A percentile compares a stretch with the other conserved stretches of the same genome.
Evolutionary conservation across 2,329 filamentous ascomycete species (phyloP).

Genomic region (Colletotrichum trifolii): DNA sequence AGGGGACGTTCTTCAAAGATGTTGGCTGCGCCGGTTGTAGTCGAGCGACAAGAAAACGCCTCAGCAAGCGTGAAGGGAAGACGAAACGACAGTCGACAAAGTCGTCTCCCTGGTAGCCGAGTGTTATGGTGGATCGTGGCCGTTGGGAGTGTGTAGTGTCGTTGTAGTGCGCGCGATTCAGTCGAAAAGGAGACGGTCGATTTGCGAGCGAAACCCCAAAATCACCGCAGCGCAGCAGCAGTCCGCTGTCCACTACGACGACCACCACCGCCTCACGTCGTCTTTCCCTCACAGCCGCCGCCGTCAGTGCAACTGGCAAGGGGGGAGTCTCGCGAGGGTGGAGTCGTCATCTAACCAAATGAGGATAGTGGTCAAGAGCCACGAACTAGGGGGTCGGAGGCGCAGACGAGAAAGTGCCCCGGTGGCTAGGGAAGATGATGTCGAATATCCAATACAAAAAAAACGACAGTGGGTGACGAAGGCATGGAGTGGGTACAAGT

Average conservation of each 20-base stretch:
- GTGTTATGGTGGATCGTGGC: conserved; percentile 21
- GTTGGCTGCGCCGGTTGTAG: no score
- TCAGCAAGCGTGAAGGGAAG: no score
- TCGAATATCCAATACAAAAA: no score
- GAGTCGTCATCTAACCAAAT: conserved; percentile 29
- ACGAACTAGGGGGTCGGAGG: conserved; percentile 17
- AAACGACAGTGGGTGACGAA: no score
- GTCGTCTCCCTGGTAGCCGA: neutral
- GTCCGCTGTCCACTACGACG: no score
- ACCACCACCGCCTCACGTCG: no score
- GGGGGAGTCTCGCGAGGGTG: conserved; percentile 23
- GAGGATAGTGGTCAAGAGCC: conserved; percentile 23
- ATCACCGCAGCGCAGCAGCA: no score
- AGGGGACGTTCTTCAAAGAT: no score
- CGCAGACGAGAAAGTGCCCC: conserved; percentile 13
- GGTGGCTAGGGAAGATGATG: no score
- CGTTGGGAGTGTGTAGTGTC: neutral
- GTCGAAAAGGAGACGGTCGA: conserved; percentile 32
- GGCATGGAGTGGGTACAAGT: no score
- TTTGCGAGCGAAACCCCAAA: neutral
- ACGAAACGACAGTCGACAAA: no score
- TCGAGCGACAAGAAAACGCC: no score
- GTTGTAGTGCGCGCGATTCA: conserved; percentile 29
- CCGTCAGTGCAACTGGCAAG: conserved; percentile 6
- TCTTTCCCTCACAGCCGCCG: neutral